A percentile compares a stretch with the other conserved stretches of the same genome.
Evolutionary conservation across 306 rosid species (phyloP).

Genomic region (Astragalus glycyphyllos): DNA sequence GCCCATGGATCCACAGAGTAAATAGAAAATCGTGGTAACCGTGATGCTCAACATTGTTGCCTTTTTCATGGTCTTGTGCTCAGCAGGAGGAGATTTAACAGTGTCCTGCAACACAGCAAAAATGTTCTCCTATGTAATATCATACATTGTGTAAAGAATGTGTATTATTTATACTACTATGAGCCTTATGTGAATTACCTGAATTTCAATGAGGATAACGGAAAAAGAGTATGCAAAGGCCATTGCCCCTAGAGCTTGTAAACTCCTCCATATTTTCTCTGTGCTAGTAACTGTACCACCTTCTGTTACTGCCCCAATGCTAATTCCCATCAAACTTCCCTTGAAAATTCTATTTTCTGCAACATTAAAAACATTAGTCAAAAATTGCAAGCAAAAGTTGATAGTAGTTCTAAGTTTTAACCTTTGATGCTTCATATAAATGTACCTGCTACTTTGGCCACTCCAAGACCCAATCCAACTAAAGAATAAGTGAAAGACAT

Average conservation of each 20-base stretch:
- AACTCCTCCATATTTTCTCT: constrained; percentile 75
- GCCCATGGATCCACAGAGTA: constrained; percentile 78
- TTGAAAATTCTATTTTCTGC: constrained; percentile 63
- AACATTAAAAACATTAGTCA: neutral
- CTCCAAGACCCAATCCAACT: constrained; percentile 67
- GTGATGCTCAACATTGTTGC: constrained; percentile 58
- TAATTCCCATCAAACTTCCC: constrained; percentile 72
- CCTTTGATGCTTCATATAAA: neutral
- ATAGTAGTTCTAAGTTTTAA: neutral
- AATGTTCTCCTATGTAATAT: neutral
- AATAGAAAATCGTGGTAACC: constrained; percentile 64
- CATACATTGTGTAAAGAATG: neutral
- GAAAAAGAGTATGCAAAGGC: constrained; percentile 83
- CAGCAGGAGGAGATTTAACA: constrained; percentile 73
- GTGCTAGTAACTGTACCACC: constrained; percentile 66
- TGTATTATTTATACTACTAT: neutral
- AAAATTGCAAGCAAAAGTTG: neutral
- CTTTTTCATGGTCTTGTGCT: constrained; percentile 77
- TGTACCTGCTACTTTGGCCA: constrained; percentile 73
- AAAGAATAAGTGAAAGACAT: constrained; percentile 76
- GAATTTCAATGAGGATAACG: constrained; percentile 76
- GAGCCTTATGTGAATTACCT: constrained; percentile 48
- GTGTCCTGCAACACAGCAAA: constrained; percentile 59
- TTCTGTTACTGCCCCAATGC: constrained; percentile 62
- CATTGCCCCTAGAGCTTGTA: constrained; percentile 78